These are phyloP conservation scores for Rauvolfia tetraphylla DNA, from an alignment of 257 asterid species.

Conservation along the genomic window DNA sequence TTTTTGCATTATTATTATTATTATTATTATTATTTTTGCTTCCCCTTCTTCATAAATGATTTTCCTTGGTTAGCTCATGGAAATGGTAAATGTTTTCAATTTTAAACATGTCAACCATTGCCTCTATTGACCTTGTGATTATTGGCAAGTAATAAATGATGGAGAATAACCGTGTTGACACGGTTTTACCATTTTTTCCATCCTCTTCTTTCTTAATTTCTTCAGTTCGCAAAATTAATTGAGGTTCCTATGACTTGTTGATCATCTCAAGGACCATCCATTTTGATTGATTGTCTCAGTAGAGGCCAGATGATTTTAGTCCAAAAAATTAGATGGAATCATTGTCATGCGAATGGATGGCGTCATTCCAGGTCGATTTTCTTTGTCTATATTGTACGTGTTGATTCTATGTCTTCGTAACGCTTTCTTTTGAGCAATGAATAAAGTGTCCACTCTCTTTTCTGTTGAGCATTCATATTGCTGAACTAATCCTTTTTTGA, in stretches of 20 bases:
- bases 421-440: background rate
- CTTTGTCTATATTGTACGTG: slow-evolving; percentile 3
- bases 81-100: background rate
- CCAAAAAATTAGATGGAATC: background rate
- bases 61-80: background rate
- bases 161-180: background rate
- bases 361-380: background rate
- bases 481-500: slow-evolving; percentile 11
- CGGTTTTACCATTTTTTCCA: background rate
- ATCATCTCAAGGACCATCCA: background rate
- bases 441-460: slow-evolving; percentile 1
- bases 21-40: no score
- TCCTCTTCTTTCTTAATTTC: background rate
- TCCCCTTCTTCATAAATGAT: background rate
- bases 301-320: no score
- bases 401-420: slow-evolving; percentile 1
- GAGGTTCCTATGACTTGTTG: background rate
- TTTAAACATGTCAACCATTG: background rate
- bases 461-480: slow-evolving; percentile 8
- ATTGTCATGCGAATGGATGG: background rate
- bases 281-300: background rate
- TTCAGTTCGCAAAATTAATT: background rate
- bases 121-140: background rate
- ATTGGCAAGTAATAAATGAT: background rate
- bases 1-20: background rate